These are phyloP conservation scores for Boletus edulis DNA, from an alignment of 768 basidiomycete species.

Conservation along the genomic window DNA sequence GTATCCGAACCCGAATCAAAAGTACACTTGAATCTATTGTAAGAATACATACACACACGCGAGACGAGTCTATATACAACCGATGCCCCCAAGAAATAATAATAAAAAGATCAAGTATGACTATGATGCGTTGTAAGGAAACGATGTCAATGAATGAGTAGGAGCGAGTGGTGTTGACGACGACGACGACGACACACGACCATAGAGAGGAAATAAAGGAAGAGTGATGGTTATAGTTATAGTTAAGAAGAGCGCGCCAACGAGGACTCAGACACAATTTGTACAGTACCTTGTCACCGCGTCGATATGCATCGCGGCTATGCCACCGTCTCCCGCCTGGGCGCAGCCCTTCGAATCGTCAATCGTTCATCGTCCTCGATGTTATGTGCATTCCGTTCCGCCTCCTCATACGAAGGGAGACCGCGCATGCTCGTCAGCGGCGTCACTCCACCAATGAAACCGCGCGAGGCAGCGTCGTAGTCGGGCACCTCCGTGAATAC, in stretches of 20 bases:
- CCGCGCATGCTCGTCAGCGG: slow-evolving; percentile 75
- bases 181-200: background rate
- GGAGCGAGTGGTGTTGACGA: no score
- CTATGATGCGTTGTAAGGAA: background rate
- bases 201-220: background rate
- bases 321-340: background rate
- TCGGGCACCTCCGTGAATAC: slow-evolving; percentile 80
- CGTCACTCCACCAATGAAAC: slow-evolving; percentile 90
- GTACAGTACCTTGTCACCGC: background rate
- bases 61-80: background rate
- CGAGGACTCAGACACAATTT: background rate
- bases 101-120: background rate
- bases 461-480: slow-evolving; percentile 79
- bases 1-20: no score
- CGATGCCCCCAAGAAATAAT: background rate
- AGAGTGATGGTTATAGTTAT: no score
- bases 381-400: slow-evolving; percentile 21
- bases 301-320: background rate
- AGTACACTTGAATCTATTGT: no score
- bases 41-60: background rate
- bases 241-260: background rate
- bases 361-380: slow-evolving; percentile 4
- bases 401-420: slow-evolving; percentile 87
- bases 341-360: slow-evolving; percentile 6
- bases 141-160: background rate